These are phyloP conservation scores for Ceratocystiopsis brevicomis DNA, from an alignment of 2,329 filamentous ascomycete genomes.

Conservation along the genomic window DNA sequence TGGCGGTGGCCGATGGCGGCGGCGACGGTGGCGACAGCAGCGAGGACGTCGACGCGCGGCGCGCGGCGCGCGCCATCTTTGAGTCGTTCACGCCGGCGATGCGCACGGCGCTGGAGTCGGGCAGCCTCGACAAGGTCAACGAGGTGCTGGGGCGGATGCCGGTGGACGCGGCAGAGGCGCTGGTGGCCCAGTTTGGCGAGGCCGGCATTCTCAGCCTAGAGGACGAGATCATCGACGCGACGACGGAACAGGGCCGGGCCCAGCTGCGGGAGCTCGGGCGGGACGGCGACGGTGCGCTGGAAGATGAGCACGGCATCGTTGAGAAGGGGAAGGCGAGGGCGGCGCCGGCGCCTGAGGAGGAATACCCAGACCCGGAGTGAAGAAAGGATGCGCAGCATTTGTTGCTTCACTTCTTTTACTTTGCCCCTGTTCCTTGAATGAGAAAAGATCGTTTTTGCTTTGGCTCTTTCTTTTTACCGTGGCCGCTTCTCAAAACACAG, in stretches of 20 bases:
- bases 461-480: neutral
- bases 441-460: no score
- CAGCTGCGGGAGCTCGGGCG: constrained; percentile 55
- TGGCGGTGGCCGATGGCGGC: no score
- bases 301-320: constrained; percentile 2
- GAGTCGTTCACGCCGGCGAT: constrained; percentile 68
- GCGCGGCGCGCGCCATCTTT: constrained; percentile 55
- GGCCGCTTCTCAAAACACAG: constrained; percentile 48
- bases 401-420: no score
- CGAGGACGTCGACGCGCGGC: constrained; percentile 23
- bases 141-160: constrained; percentile 72
- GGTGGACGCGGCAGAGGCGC: constrained; percentile 62
- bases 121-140: constrained; percentile 76
- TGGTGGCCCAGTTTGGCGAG: constrained; percentile 58
- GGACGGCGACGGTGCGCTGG: constrained; percentile 2
- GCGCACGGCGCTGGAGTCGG: constrained; percentile 63
- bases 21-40: no score
- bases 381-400: no score
- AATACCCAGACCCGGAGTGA: constrained; percentile 9
- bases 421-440: no score
- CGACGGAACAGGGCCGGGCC: constrained; percentile 66
- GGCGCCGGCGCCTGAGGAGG: constrained; percentile 3
- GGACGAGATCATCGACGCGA: constrained; percentile 87
- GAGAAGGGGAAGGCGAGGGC: neutral
- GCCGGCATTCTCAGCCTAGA: constrained; percentile 51